A percentile compares a stretch with the other conserved stretches of the same genome.
Conservation (phyloP, 768 basidiomycete genomes). For the Termitomyces titanicus region DNA sequence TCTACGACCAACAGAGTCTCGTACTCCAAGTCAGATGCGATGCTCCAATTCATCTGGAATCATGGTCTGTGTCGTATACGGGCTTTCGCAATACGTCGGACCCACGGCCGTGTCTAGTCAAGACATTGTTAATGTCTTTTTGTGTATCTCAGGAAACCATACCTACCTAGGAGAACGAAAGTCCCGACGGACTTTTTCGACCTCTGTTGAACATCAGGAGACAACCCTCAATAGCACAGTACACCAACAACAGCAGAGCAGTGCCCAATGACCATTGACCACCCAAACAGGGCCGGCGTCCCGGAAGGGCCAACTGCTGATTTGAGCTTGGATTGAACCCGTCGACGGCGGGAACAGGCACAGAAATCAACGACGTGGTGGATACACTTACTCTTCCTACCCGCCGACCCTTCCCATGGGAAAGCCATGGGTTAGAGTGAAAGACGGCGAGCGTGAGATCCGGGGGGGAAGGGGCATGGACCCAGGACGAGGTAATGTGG, state of each 20-base stretch:
- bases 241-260: constrained; percentile 17
- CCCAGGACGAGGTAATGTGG: no score
- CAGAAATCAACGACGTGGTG: no score
- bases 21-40: neutral
- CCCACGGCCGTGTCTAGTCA: neutral
- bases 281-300: constrained; percentile 18
- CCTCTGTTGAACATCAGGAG: constrained; percentile 7
- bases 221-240: constrained; percentile 17
- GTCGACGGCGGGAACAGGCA: constrained; percentile 24
- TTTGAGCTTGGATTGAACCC: constrained; percentile 29
- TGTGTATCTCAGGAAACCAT: no score
- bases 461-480: no score
- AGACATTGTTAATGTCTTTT: neutral
- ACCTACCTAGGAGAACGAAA: constrained; percentile 17
- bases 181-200: constrained; percentile 19
- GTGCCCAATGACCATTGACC: constrained; percentile 29
- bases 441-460: no score
- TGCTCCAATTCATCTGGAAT: neutral
- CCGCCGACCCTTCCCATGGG: no score
- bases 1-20: neutral
- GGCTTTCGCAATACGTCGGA: neutral
- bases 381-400: no score
- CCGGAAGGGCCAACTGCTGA: constrained; percentile 41
- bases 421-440: no score
- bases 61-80: neutral